Conservation (phyloP, 2,329 filamentous ascomycete genomes). For the Cordyceps militaris region DNA sequence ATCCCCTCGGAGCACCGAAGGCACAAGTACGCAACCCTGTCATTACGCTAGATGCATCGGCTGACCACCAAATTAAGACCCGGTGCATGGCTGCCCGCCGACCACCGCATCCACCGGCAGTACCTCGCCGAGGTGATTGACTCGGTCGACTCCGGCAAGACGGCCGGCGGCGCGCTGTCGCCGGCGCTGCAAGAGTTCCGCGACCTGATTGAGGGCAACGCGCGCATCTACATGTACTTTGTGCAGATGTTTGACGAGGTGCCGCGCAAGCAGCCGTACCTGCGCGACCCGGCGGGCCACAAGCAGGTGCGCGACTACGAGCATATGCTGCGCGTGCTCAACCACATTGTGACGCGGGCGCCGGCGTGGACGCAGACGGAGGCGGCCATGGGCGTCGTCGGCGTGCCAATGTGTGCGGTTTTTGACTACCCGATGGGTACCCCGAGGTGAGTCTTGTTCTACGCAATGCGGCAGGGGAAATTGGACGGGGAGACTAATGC, state of each 20-base stretch:
- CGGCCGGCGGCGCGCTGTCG: constrained; percentile 40
- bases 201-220: constrained; percentile 55
- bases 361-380: constrained; percentile 48
- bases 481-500: neutral
- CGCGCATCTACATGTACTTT: constrained; percentile 61
- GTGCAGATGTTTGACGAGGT: constrained; percentile 62
- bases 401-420: constrained; percentile 11
- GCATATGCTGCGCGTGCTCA: constrained; percentile 60
- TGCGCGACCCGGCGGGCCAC: constrained; percentile 52
- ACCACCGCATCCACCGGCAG: constrained; percentile 54
- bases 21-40: constrained; percentile 29
- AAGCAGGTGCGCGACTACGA: constrained; percentile 58
- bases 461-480: neutral
- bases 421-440: constrained; percentile 47
- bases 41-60: neutral
- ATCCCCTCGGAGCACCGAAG: constrained; percentile 43
- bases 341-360: constrained; percentile 47
- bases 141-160: constrained; percentile 34
- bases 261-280: constrained; percentile 53
- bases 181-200: constrained; percentile 60
- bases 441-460: constrained; percentile 30
- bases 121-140: constrained; percentile 54
- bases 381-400: constrained; percentile 19
- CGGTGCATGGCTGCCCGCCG: constrained; percentile 56
- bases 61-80: constrained; percentile 23